Conservation (phyloP, 441 rosid genomes). For the Erodium trifolium region DNA sequence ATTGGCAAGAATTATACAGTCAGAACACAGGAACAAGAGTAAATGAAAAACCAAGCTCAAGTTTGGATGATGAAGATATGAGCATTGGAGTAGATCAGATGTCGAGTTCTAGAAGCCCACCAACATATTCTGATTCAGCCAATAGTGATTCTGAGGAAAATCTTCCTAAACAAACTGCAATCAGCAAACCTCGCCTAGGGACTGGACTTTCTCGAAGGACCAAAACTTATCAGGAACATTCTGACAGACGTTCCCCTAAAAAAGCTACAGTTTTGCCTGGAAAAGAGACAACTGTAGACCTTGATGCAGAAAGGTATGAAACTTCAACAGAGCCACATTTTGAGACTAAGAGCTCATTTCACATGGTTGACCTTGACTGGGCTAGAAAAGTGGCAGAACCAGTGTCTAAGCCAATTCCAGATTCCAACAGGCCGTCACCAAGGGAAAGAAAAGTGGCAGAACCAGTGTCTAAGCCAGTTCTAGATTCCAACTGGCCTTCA, state of each 20-base stretch:
- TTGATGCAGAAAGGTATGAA: constrained; percentile 18
- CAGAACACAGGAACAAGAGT: constrained; percentile 25
- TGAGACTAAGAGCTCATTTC: constrained; percentile 20
- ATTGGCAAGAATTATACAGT: constrained; percentile 20
- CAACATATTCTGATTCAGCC: constrained; percentile 21
- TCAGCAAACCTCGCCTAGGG: constrained; percentile 25
- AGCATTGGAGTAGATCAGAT: constrained; percentile 27
- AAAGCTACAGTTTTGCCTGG: too few relatives aligned
- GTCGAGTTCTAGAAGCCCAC: constrained; percentile 9
- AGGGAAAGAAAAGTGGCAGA: too few relatives aligned
- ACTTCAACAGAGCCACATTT: constrained; percentile 15
- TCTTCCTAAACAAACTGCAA: constrained; percentile 21
- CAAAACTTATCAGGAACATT: not conserved
- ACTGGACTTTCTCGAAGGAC: constrained; percentile 33
- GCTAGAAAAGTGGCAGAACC: constrained; percentile 25
- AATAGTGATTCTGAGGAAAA: constrained; percentile 41
- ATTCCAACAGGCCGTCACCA: constrained; percentile 21
- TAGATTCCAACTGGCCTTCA: too few relatives aligned
- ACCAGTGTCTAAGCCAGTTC: too few relatives aligned
- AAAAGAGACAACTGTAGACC: not conserved
- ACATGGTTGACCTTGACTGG: constrained; percentile 18
- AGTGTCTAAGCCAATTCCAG: constrained; percentile 26
- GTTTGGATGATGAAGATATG: constrained; percentile 20
- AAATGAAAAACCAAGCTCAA: constrained; percentile 24
- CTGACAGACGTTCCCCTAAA: too few relatives aligned